Evolutionary conservation across 208 protist genomes (phyloP).

Genomic region (Leishmania tropica): DNA sequence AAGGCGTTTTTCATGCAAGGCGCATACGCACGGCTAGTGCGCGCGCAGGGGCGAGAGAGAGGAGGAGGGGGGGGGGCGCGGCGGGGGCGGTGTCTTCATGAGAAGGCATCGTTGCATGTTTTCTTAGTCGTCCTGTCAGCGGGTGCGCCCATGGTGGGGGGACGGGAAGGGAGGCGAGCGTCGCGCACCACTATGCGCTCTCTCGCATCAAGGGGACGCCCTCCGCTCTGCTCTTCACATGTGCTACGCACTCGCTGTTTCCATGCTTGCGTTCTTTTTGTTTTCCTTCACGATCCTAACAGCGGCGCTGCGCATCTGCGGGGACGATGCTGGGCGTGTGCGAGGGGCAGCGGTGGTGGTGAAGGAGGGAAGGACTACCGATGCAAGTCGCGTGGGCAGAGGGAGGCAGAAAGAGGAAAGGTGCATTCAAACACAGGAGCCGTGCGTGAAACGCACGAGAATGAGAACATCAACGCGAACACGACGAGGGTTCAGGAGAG

Average conservation of each 20-base stretch:
- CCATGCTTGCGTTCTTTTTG: not conserved
- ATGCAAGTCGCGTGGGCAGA: not conserved
- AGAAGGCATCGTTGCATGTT: not conserved
- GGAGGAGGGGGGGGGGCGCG: not conserved
- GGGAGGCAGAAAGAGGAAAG: not conserved
- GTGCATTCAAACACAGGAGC: not conserved
- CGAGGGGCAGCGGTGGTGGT: not conserved
- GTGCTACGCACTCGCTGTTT: not conserved
- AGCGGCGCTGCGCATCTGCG: not conserved
- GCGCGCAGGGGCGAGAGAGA: not conserved
- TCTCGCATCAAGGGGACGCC: not conserved
- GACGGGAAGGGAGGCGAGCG: not conserved
- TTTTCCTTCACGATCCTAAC: too few relatives aligned
- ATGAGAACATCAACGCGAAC: not conserved
- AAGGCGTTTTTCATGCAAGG: not conserved
- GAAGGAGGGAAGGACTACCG: not conserved
- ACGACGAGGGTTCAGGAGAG: not conserved
- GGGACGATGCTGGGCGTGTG: not conserved
- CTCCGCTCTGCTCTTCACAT: not conserved
- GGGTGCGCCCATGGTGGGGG: not conserved
- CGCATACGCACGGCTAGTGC: not conserved
- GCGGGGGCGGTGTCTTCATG: not conserved
- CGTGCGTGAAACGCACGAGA: slow-evolving; percentile 1
- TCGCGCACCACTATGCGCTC: not conserved
- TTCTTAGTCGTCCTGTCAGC: not conserved